These are phyloP conservation scores for Colletotrichum euphorbiae DNA, from an alignment of 2,329 filamentous ascomycete genomes.

Conservation along the genomic window DNA sequence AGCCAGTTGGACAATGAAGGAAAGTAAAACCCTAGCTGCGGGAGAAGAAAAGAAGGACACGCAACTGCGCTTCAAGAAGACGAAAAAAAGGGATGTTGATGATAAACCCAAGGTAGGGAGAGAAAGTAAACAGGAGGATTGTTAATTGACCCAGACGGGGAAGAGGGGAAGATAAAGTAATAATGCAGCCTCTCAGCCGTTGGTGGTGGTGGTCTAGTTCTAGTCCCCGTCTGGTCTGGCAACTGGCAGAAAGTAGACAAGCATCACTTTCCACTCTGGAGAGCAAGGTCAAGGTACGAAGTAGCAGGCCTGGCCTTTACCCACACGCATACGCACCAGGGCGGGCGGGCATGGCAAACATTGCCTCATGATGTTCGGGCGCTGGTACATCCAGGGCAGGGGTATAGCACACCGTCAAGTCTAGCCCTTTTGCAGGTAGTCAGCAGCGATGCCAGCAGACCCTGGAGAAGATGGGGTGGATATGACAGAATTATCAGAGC, in stretches of 20 bases:
- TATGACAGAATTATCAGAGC: slow-evolving; percentile 50
- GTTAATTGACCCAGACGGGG: slow-evolving; percentile 38
- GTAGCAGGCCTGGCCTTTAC: slow-evolving; percentile 22
- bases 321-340: slow-evolving; percentile 13
- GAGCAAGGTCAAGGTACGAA: slow-evolving; percentile 3
- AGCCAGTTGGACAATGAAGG: slow-evolving; percentile 65
- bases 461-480: slow-evolving; percentile 48
- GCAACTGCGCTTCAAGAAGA: slow-evolving; percentile 52
- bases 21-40: slow-evolving; percentile 57
- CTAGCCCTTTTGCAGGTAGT: slow-evolving; percentile 56
- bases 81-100: slow-evolving; percentile 50
- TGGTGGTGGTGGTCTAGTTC: slow-evolving; percentile 17
- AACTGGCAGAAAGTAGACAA: slow-evolving; percentile 42
- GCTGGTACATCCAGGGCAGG: slow-evolving; percentile 50
- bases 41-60: slow-evolving; percentile 54
- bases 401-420: slow-evolving; percentile 50
- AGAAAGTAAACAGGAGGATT: slow-evolving; percentile 46
- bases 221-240: slow-evolving; percentile 23
- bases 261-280: slow-evolving; percentile 17
- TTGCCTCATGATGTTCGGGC: slow-evolving; percentile 48
- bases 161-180: slow-evolving; percentile 39
- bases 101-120: slow-evolving; percentile 43
- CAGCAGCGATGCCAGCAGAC: slow-evolving; percentile 39
- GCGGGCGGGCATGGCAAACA: slow-evolving; percentile 38
- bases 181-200: slow-evolving; percentile 47